These are phyloP conservation scores for Globisporangium acanthophoron DNA, from an alignment of 352 stramenopile genomes.

Conservation along the genomic window DNA sequence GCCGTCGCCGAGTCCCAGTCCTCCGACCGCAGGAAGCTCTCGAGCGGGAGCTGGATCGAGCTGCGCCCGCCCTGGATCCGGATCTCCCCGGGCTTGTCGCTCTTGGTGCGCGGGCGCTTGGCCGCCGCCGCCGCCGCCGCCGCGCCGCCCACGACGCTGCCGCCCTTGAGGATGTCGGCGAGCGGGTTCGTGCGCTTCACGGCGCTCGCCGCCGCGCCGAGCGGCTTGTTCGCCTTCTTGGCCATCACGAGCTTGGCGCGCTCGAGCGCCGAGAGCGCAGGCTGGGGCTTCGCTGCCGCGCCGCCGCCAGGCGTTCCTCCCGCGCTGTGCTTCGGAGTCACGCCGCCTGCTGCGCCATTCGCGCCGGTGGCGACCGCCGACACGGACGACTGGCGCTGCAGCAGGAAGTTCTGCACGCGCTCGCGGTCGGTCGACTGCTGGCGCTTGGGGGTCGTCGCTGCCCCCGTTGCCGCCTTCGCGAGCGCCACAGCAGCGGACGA, in stretches of 20 bases:
- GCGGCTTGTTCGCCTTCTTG: constrained; percentile 35
- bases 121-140: constrained; percentile 27
- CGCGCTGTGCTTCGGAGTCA: neutral
- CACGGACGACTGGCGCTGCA: constrained; percentile 33
- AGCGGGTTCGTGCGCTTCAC: constrained; percentile 75
- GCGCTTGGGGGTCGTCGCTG: constrained; percentile 39
- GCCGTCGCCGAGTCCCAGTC: constrained; percentile 74
- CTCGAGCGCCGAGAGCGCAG: constrained; percentile 55
- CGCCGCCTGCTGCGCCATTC: neutral
- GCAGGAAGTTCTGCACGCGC: constrained; percentile 59
- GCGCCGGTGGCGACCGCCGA: neutral
- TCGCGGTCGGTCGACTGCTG: constrained; percentile 47
- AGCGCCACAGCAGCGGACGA: neutral
- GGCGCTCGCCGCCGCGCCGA: constrained; percentile 10
- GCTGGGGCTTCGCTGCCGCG: constrained; percentile 14
- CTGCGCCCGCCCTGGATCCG: constrained; percentile 63
- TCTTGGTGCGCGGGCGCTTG: constrained; percentile 63
- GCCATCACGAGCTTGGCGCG: constrained; percentile 75
- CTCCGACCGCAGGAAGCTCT: constrained; percentile 70
- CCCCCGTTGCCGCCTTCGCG: constrained; percentile 1
- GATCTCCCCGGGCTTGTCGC: constrained; percentile 73
- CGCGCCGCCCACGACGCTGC: constrained; percentile 51
- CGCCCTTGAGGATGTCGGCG: constrained; percentile 69
- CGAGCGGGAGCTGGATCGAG: constrained; percentile 71
- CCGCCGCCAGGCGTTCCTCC: neutral